Percentiles rank a stretch among this genome's conserved stretches.
phyloP scores from a whole-genome alignment of 2,329 filamentous ascomycete genomes.

The Exophiala sp. region DNA sequence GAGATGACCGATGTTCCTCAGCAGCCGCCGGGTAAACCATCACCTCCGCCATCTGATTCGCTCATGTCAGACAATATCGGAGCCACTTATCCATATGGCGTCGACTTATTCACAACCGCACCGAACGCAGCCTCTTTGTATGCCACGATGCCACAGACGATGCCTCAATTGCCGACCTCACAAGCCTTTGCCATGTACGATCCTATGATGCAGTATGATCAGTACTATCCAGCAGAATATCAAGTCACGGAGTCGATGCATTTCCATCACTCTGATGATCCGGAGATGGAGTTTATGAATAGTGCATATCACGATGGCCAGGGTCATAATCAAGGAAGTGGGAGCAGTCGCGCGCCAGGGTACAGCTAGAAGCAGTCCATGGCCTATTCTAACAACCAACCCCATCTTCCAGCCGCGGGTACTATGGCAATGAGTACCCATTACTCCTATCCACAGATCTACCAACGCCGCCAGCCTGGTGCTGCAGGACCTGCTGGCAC shows the following conservation, averaged over 20 bases:
- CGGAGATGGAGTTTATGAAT: constrained; percentile 29
- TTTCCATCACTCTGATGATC: constrained; percentile 15
- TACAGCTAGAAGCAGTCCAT: constrained; percentile 4
- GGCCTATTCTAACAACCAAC: background rate
- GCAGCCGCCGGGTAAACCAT: constrained; percentile 17
- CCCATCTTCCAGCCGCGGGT: background rate
- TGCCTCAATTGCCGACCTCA: constrained; percentile 12
- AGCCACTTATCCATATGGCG: background rate
- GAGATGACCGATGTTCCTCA: constrained; percentile 32
- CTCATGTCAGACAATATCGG: constrained; percentile 9
- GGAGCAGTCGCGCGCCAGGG: constrained; percentile 3
- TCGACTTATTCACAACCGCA: constrained; percentile 4
- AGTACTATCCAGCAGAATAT: constrained; percentile 23
- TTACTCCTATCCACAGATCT: too few species aligned
- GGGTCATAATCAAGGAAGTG: constrained; percentile 1
- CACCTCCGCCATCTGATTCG: constrained; percentile 5
- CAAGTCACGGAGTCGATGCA: constrained; percentile 11
- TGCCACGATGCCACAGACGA: constrained; percentile 8
- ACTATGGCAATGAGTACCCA: too few species aligned
- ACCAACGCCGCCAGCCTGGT: too few species aligned
- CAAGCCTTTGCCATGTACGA: constrained; percentile 21
- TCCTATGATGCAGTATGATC: constrained; percentile 27
- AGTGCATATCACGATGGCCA: constrained; percentile 24
- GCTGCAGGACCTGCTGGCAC: too few species aligned
- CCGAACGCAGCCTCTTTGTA: constrained; percentile 10